Base-by-base conservation (phyloP, 2,329 filamentous ascomycete genomes). In the Tolypocladium ophioglossoides region DNA sequence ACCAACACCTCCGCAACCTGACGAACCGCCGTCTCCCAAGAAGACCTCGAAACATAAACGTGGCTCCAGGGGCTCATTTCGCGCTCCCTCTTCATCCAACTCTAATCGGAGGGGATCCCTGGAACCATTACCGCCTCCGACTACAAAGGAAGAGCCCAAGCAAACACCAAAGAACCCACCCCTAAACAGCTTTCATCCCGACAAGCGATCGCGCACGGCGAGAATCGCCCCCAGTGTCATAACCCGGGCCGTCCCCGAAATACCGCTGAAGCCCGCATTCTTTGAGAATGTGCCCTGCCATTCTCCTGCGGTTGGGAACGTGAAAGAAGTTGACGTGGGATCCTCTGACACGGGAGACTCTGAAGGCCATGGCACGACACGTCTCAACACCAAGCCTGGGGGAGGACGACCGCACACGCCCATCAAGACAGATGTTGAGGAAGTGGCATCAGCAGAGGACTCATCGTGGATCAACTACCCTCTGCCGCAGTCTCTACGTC, bases 401-500 rank as follows among this genome's bases (percentile, higher is more conserved):
- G 53, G 24, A n/a, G 41, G n/a, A n/a, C 47, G 50, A 37, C 41
- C 44, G n/a, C 52, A 57, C 14, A 32, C 34, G 24, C 47, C 50
- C 6, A 52, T 34, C 27, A 59, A 60, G 16, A 59, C 59, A 7
- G 57, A 61, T 37, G 52, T 59, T 18, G 55, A 57, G 22, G 57
- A 64, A 32, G 57, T 63, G 9, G 57, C 66, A 18, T 54, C 65
- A 6, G 65, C 74, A 22, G 58, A 61, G 22, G 34, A 59, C 35
- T 50, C 38, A 3, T 51, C 54, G 3, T 59, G 57, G 52, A 41
- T 61, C n/a, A 55, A 61, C 39, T 66, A 56, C 20, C 61, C 75
- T 24, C 69, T 81, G 3, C 83, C 84, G 0, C 83, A 87, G 61
- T 76, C 80, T 5, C 61, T 87, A 10, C 74, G 74, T 0, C 70